Conservation (phyloP, 257 asterid species). For the Solanum appendiculatum region DNA sequence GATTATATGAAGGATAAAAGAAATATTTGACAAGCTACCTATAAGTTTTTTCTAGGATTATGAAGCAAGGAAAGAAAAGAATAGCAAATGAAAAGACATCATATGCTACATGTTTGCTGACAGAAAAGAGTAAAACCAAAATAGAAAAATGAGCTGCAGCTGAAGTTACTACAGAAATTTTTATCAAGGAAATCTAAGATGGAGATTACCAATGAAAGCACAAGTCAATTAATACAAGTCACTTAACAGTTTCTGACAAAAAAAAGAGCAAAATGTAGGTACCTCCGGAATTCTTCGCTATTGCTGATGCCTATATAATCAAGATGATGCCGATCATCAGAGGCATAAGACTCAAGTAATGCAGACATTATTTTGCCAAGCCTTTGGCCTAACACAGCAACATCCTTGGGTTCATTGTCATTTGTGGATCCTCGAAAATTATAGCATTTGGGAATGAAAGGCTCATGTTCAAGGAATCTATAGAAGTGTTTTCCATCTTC, state of each 20-base stretch:
- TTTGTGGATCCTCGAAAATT: conserved; percentile 67
- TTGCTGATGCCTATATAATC: conserved; percentile 75
- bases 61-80: background rate
- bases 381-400: conserved; percentile 40
- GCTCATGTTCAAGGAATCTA: conserved; percentile 82
- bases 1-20: background rate
- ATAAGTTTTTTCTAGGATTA: background rate
- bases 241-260: background rate
- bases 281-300: conserved; percentile 98
- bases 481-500: conserved; percentile 85
- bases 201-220: background rate
- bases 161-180: background rate
- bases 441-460: conserved; percentile 72
- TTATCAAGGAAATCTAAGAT: background rate
- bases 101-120: background rate
- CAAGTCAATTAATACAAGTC: background rate
- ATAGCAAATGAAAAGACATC: background rate
- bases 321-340: conserved; percentile 51
- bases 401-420: conserved; percentile 54
- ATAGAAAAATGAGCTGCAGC: background rate
- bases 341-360: conserved; percentile 70
- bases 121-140: background rate
- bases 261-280: background rate
- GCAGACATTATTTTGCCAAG: conserved; percentile 72
- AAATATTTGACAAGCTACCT: background rate